Percentiles rank a stretch among this genome's conserved stretches.
Evolutionary conservation across 352 stramenopile genomes (phyloP).

Genomic region (Phytopythium sindhum): DNA sequence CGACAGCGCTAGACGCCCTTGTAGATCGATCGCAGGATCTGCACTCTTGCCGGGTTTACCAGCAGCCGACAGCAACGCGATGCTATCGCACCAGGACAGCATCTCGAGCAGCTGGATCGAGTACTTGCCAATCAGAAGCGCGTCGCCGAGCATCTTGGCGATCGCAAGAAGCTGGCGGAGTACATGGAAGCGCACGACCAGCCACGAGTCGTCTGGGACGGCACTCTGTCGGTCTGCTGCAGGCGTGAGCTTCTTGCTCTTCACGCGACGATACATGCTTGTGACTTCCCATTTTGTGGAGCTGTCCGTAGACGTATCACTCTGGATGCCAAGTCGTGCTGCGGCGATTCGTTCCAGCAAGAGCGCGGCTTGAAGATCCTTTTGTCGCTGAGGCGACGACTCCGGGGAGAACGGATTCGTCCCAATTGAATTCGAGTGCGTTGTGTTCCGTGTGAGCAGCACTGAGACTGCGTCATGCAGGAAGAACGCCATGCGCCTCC

Average conservation of each 20-base stretch:
- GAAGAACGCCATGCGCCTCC: constrained; percentile 61
- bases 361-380: constrained; percentile 59
- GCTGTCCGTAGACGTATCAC: not conserved
- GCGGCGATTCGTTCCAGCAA: constrained; percentile 52
- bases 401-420: constrained; percentile 1
- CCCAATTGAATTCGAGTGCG: constrained; percentile 7
- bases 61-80: constrained; percentile 13
- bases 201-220: constrained; percentile 44
- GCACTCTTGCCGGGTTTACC: not conserved
- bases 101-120: constrained; percentile 65
- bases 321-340: constrained; percentile 42
- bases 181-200: constrained; percentile 72
- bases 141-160: constrained; percentile 49
- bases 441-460: constrained; percentile 31
- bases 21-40: not conserved
- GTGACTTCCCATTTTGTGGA: constrained; percentile 41
- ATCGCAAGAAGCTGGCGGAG: constrained; percentile 71
- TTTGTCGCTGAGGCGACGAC: constrained; percentile 20
- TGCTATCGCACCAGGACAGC: constrained; percentile 56
- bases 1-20: not conserved
- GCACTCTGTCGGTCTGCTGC: not conserved
- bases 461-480: constrained; percentile 66
- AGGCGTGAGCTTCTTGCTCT: constrained; percentile 14
- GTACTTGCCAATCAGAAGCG: constrained; percentile 48
- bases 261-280: constrained; percentile 24